Evolutionary conservation across 208 protist species (phyloP).

Genomic region (Zelonia costaricensis): DNA sequence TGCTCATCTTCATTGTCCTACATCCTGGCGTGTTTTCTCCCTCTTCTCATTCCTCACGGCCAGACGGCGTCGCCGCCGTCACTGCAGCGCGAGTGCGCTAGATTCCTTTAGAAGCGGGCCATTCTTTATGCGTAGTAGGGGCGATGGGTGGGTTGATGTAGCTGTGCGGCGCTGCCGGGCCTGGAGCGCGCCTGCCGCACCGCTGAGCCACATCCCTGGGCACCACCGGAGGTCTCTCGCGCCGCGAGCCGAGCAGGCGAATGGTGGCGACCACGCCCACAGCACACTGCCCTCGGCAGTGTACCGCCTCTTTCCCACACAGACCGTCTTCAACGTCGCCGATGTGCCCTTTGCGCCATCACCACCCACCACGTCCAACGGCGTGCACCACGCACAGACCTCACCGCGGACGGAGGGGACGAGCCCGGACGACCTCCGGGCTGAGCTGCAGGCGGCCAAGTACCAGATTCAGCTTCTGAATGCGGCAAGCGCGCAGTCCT

Average conservation of each 20-base stretch:
- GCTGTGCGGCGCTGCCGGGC: conserved; percentile 28
- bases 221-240: not conserved
- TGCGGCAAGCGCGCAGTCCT: conserved; percentile 38
- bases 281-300: conserved; percentile 6
- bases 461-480: conserved; percentile 72
- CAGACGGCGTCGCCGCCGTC: not conserved
- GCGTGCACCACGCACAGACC: not conserved
- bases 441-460: conserved; percentile 45
- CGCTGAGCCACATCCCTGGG: conserved; percentile 25
- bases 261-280: not conserved
- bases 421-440: conserved; percentile 4
- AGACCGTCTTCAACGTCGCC: conserved; percentile 3
- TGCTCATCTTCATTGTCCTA: no score
- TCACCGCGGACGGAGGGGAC: not conserved
- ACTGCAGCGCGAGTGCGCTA: not conserved
- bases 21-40: no score
- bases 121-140: conserved; percentile 28
- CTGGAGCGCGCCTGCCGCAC: conserved; percentile 35
- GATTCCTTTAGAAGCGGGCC: not conserved
- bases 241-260: not conserved
- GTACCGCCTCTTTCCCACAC: conserved; percentile 21
- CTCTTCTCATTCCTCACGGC: no score
- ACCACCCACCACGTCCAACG: not conserved
- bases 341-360: conserved; percentile 3
- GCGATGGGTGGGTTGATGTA: conserved; percentile 31